Base-by-base conservation (phyloP, 768 basidiomycete species). In the Chiua virens region DNA sequence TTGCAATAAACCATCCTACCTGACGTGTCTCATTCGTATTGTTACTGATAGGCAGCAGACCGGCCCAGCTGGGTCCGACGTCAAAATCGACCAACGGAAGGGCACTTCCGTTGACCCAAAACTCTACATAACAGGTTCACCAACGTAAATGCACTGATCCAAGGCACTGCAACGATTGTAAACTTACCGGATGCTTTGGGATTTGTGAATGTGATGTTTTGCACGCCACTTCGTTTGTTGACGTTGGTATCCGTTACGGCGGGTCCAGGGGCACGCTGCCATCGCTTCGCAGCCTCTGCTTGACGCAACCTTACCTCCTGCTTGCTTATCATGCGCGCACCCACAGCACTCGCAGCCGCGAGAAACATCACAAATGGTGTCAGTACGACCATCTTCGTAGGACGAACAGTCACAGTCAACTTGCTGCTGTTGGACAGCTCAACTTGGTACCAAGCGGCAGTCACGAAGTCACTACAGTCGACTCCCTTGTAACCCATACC, bases 71-170 rank as follows among this genome's bases (percentile, higher is more conserved):
- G 3, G 86, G 84, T 3, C 87, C 88, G 35, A 87, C 73, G 57
- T 89, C 86, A 56, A 85, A 89, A 57, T 83, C 75, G 18, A 89
- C 83, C 38, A 82, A 72, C 5, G 88, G 87, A 39, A 90, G 81
- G 30, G 67, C 71, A 38, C 69, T 75, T 1, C 87, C 87, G 55
- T 88, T 72, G 15, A 90, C 87, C 59, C 73, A 87, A 62, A 87
- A 89, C 57, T 85, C 86, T 86, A 18, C 7, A n/a, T n/a, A n/a
- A n/a, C n/a, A 15, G 9, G 20, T 21, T 9, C 41, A 28, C 4
- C 9, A 8, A 15, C 37, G 20, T 55, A 13, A 43, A 49, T 41
- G n/a, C 18, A 23, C 5, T n/a, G n/a, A 13, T 9, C 17, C 4
- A 42, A 8, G 15, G 20, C 27, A 44, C n/a, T 22, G 22, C 3